These are phyloP conservation scores for Saksenaea vasiformis DNA, from an alignment of 371 early-diverging fungal species.

Conservation along the genomic window DNA sequence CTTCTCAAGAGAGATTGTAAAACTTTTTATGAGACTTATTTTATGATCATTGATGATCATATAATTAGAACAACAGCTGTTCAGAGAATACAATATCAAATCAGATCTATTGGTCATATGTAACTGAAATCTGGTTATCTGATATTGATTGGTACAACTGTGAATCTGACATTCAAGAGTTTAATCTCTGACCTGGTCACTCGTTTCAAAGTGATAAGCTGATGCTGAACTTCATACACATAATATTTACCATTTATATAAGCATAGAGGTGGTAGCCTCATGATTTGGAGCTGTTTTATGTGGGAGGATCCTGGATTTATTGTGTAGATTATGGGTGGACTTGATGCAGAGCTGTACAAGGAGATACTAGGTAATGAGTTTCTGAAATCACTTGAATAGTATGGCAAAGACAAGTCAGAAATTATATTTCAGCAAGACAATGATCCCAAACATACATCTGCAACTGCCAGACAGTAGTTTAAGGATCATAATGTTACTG, in stretches of 20 bases:
- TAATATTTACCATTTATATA: neutral
- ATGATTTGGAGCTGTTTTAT: slow-evolving; percentile 14
- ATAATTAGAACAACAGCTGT: too few species aligned
- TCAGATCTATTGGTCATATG: too few species aligned
- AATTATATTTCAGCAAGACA: slow-evolving; percentile 38
- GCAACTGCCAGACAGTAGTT: slow-evolving; percentile 18
- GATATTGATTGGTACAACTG: too few species aligned
- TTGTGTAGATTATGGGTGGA: slow-evolving; percentile 14
- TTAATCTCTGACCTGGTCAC: too few species aligned
- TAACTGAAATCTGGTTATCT: too few species aligned
- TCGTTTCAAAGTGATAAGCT: too few species aligned
- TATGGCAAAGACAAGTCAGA: slow-evolving; percentile 13
- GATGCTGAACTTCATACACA: neutral
- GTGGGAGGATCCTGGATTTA: slow-evolving; percentile 7
- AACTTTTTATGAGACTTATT: too few species aligned
- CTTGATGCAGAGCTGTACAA: slow-evolving; percentile 26
- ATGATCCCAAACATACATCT: slow-evolving; percentile 32
- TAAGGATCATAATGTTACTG: slow-evolving; percentile 3
- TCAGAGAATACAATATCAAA: too few species aligned
- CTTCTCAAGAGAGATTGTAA: too few species aligned
- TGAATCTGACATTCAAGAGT: too few species aligned
- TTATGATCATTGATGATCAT: too few species aligned
- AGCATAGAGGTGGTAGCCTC: slow-evolving; percentile 12
- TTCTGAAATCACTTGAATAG: slow-evolving; percentile 5
- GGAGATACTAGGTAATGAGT: slow-evolving; percentile 19